Evolutionary conservation across 192 early-diverging fungal species (phyloP).

Genomic region (Mortierella antarctica): DNA sequence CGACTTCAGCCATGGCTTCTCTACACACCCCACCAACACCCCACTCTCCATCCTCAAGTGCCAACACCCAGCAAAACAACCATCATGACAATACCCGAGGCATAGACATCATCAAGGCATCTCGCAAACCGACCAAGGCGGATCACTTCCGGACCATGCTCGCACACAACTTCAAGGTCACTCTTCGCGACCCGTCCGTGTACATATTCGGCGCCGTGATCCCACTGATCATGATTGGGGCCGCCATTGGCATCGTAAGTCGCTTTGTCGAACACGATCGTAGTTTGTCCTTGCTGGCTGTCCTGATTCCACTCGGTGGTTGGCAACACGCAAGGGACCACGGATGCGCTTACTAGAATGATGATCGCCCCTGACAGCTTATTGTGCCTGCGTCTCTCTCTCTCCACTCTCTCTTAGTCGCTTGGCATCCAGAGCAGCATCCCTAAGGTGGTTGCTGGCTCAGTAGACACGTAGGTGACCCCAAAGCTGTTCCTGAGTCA

Average conservation of each 20-base stretch:
- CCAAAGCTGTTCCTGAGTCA: not conserved
- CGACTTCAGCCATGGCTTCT: not conserved
- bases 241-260: conserved; percentile 55
- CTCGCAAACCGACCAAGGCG: conserved; percentile 30
- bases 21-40: not conserved
- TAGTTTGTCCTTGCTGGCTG: not conserved
- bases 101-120: conserved; percentile 47
- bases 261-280: not conserved
- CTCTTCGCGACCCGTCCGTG: conserved; percentile 20
- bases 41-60: not conserved
- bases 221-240: conserved; percentile 39
- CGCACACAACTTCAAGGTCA: conserved; percentile 33
- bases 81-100: conserved; percentile 27
- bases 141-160: conserved; percentile 42
- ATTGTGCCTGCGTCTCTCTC: not conserved
- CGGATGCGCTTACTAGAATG: conserved; percentile 18
- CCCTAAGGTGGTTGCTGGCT: conserved; percentile 37
- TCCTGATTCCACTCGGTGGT: not conserved
- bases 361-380: not conserved
- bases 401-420: conserved; percentile 3
- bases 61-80: not conserved
- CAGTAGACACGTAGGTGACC: conserved; percentile 27
- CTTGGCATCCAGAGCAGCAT: conserved; percentile 46
- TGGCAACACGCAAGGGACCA: too few species aligned
- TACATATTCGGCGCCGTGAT: conserved; percentile 36